Base-by-base conservation (phyloP, 495 filamentous ascomycete genomes). In the Trichodelitschia bisporula region DNA sequence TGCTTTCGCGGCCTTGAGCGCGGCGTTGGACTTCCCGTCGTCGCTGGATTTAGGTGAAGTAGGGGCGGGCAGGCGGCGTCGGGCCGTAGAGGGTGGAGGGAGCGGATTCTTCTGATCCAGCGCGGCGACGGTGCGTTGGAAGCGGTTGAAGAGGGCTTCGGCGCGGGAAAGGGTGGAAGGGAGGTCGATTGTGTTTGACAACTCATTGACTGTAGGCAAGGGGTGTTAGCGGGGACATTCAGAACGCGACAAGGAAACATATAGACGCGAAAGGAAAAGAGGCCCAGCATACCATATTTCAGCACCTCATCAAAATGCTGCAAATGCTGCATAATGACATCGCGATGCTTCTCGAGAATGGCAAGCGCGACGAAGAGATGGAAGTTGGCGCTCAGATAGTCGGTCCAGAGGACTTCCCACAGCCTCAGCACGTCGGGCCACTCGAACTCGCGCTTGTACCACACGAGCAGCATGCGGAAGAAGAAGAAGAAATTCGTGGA, bases 401-500 rank as follows among this genome's bases (percentile, higher is more conserved):
- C 84, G 17, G 89, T 93, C 89, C 86, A 95, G 2, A 97, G 57
- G 2, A 62, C 61, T 51, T 97, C 86, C 83, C 86, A 97, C 4
- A 97, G 58, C 14, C 74, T 68, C 18, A 95, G 55, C 18, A 90
- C 65, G 44, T 93, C 78, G 23, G 56, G 45, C 77, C 80, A 95
- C 41, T 66, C 60, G 42, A 95, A 97, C 51, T 97, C 86, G 3
- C 86, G 75, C 54, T 97, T 95, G 51, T 83, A 97, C 84, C 84
- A 95, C 13, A 97, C 86, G 0, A 97, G 58, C 15, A 97, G 57
- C 83, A 93, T 93, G 15, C 86, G 72, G 63, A 95, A 97, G 59
- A 95, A 95, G 59, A 97, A 97, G 51, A 97, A 97, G 53, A 95
- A 97, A 50, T 97, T 95, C 13, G 86, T 95, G 41, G 70, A 79